Evolutionary conservation across 768 basidiomycete species (phyloP).

Genomic region (Cystobasidium tubakii): DNA sequence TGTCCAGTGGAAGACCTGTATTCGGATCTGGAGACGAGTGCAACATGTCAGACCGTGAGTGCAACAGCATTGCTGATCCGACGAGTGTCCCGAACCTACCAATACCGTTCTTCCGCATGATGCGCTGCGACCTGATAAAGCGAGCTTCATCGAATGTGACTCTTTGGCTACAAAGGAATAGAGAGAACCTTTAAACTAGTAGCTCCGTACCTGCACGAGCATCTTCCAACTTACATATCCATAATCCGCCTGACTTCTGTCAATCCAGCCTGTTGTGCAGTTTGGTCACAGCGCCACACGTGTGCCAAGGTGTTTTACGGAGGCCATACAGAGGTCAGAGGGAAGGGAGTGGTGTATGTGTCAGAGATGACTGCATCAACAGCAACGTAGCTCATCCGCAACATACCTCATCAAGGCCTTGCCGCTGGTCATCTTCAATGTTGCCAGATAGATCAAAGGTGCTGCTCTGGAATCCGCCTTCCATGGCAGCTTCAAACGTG

Average conservation of each 20-base stretch:
- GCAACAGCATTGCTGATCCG: neutral
- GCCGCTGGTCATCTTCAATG: neutral
- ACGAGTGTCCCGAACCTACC: constrained; percentile 1
- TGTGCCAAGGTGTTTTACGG: neutral
- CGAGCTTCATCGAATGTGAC: constrained; percentile 34
- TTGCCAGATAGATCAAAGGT: constrained; percentile 11
- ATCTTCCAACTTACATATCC: constrained; percentile 41
- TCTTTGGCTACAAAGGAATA: neutral
- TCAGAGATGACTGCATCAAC: neutral
- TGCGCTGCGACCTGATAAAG: constrained; percentile 1
- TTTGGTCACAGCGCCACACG: neutral
- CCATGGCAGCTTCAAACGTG: constrained; percentile 42
- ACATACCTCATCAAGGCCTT: constrained; percentile 4
- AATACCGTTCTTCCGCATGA: constrained; percentile 32
- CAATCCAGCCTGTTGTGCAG: constrained; percentile 20
- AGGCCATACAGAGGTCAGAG: neutral
- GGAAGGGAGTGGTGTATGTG: neutral
- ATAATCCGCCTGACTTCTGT: constrained; percentile 44
- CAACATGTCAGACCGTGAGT: neutral
- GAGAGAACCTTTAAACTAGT: too few species aligned
- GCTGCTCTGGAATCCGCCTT: constrained; percentile 34
- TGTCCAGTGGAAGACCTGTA: constrained; percentile 32
- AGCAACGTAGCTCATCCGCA: neutral
- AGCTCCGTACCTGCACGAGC: too few species aligned
- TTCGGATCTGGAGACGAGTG: constrained; percentile 6